Conservation (phyloP, 2,329 filamentous ascomycete species). For the Biscogniauxia mediterranea region DNA sequence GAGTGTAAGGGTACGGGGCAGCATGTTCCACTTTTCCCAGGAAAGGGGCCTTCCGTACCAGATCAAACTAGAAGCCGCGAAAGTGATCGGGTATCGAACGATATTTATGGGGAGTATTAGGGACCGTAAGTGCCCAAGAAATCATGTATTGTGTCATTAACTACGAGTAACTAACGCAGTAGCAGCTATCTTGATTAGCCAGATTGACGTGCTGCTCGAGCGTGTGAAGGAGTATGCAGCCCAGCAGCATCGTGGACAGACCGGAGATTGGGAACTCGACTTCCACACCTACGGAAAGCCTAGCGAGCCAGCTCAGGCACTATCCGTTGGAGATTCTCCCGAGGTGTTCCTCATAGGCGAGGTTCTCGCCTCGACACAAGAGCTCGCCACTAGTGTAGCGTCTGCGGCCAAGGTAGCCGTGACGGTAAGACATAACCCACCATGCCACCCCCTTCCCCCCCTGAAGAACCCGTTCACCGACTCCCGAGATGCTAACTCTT, state of each 20-base stretch:
- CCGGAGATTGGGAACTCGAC: constrained; percentile 36
- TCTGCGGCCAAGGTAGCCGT: constrained; percentile 39
- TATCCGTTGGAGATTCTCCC: neutral
- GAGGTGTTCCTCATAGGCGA: constrained; percentile 50
- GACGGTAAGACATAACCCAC: constrained; percentile 25
- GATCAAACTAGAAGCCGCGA: constrained; percentile 49
- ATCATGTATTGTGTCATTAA: neutral
- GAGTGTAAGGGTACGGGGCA: constrained; percentile 40
- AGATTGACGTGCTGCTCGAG: constrained; percentile 37
- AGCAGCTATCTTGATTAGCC: constrained; percentile 40
- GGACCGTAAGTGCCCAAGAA: constrained; percentile 34
- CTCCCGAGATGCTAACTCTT: constrained; percentile 1
- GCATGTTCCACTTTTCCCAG: constrained; percentile 35
- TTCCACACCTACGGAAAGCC: constrained; percentile 47
- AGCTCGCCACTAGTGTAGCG: constrained; percentile 42
- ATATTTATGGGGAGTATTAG: constrained; percentile 46
- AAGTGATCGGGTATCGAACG: constrained; percentile 41
- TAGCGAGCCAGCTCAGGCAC: constrained; percentile 18
- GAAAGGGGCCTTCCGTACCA: constrained; percentile 36
- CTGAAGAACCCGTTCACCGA: neutral
- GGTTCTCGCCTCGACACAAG: constrained; percentile 43
- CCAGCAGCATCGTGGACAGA: constrained; percentile 14
- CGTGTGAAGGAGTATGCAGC: constrained; percentile 31
- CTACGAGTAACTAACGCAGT: neutral
- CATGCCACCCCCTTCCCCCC: no score